Conservation (phyloP, 768 basidiomycete genomes). For the Antrodiella citrinella region DNA sequence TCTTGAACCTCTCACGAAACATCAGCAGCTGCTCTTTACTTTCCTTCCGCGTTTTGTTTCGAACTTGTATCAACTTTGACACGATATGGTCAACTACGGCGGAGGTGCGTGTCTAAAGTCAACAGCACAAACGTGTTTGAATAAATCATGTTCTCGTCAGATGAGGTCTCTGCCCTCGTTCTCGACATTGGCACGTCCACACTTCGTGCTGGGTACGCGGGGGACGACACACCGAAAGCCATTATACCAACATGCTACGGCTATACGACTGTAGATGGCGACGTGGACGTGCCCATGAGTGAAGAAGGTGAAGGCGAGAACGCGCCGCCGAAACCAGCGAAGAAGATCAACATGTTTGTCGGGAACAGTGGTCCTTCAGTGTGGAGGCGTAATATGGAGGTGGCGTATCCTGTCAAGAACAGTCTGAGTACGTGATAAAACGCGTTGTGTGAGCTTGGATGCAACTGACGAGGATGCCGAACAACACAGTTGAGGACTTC, state of each 20-base stretch:
- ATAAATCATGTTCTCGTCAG: slow-evolving; percentile 32
- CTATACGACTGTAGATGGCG: slow-evolving; percentile 34
- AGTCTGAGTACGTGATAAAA: slow-evolving; percentile 60
- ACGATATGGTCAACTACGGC: slow-evolving; percentile 85
- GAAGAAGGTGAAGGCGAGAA: slow-evolving; percentile 30
- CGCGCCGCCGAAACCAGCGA: slow-evolving; percentile 26
- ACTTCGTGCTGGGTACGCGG: slow-evolving; percentile 92
- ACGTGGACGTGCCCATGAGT: slow-evolving; percentile 48
- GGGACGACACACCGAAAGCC: slow-evolving; percentile 91
- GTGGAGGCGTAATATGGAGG: slow-evolving; percentile 87
- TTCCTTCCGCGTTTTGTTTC: no score
- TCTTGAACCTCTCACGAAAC: no score
- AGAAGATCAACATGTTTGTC: slow-evolving; percentile 57
- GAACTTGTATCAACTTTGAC: no score
- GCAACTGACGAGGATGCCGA: no score
- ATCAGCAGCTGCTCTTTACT: no score
- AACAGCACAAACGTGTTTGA: no score
- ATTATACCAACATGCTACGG: slow-evolving; percentile 89
- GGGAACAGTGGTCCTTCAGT: slow-evolving; percentile 85
- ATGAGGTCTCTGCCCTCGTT: slow-evolving; percentile 96
- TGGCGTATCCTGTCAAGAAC: slow-evolving; percentile 75
- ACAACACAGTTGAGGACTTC: slow-evolving; percentile 66
- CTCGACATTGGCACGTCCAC: slow-evolving; percentile 90
- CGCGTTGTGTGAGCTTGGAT: neutral
- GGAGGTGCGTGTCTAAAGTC: slow-evolving; percentile 63